Evolutionary conservation across 345 rosid species (phyloP).

Genomic region (Erysimum cheiranthoides): DNA sequence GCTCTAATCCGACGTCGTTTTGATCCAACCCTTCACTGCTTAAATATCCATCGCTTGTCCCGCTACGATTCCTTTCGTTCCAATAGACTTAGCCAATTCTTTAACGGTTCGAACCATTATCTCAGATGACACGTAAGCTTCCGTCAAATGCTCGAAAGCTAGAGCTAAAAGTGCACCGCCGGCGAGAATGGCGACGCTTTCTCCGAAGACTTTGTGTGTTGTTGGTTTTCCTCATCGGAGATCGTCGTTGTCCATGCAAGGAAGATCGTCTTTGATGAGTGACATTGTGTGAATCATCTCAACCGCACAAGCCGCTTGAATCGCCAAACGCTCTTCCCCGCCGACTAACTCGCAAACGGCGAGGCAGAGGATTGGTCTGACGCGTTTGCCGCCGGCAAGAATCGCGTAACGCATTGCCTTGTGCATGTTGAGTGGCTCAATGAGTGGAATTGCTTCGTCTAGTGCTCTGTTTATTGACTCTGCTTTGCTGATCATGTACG

Average conservation of each 20-base stretch:
- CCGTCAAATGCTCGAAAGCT: conserved; percentile 75
- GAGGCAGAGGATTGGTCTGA: conserved; percentile 76
- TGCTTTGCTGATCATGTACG: conserved; percentile 68
- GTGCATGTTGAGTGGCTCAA: conserved; percentile 73
- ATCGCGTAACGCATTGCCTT: conserved; percentile 89
- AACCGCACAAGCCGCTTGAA: conserved; percentile 84
- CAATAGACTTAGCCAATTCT: conserved; percentile 69
- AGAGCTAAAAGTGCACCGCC: conserved; percentile 76
- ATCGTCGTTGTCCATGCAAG: conserved; percentile 93
- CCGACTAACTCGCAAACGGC: conserved; percentile 84
- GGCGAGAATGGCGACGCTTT: conserved; percentile 75
- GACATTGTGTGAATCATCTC: conserved; percentile 97
- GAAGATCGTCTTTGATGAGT: conserved; percentile 85
- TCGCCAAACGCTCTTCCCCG: conserved; percentile 59
- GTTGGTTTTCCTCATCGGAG: conserved; percentile 90
- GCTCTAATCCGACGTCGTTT: conserved; percentile 53
- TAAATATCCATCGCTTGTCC: conserved; percentile 85
- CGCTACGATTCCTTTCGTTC: conserved; percentile 76
- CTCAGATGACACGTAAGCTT: conserved; percentile 52
- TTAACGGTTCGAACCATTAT: conserved; percentile 60
- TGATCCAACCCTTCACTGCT: conserved; percentile 57
- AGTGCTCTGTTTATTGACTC: conserved; percentile 65
- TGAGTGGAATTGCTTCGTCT: conserved; percentile 63
- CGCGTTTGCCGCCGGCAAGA: conserved; percentile 83
- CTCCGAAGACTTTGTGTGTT: conserved; percentile 85